phyloP scores from a whole-genome alignment of 371 early-diverging fungal species.

The Fennellomyces sp. region DNA sequence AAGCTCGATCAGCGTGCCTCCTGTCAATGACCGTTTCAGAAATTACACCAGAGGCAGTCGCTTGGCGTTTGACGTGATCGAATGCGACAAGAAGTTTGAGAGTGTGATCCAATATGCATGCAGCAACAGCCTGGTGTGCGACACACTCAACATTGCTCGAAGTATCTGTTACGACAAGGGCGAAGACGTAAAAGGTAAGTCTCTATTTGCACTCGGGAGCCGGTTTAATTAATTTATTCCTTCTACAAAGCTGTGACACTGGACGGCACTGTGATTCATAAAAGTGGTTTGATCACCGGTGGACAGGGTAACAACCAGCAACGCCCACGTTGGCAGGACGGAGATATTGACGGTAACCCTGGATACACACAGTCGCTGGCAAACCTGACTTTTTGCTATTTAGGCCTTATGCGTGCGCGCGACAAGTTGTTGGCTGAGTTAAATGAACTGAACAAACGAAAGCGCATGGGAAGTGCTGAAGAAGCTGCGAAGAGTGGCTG shows the following conservation, averaged over 20 bases:
- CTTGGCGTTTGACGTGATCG: constrained; percentile 87
- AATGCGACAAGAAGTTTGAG: constrained; percentile 80
- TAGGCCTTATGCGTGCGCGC: constrained; percentile 64
- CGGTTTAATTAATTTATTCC: neutral
- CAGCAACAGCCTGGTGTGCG: constrained; percentile 89
- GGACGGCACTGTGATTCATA: constrained; percentile 95
- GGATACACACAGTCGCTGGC: neutral
- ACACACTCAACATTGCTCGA: constrained; percentile 83
- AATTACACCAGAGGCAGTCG: constrained; percentile 76
- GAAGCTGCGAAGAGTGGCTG: constrained; percentile 63
- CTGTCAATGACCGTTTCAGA: constrained; percentile 83
- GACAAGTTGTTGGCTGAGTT: constrained; percentile 75
- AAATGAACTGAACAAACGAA: constrained; percentile 70
- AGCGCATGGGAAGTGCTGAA: constrained; percentile 71
- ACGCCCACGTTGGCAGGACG: constrained; percentile 85
- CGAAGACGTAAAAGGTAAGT: constrained; percentile 82
- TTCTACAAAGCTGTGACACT: constrained; percentile 83
- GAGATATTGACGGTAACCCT: constrained; percentile 67
- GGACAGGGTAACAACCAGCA: constrained; percentile 52
- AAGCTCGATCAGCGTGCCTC: constrained; percentile 73
- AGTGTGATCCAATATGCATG: constrained; percentile 88
- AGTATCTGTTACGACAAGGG: constrained; percentile 81
- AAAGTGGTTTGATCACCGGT: constrained; percentile 95
- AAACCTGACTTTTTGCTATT: neutral
- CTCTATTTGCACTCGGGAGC: no score